phyloP scores from a whole-genome alignment of 805 yeast genomes.

The Barnettozyma salicaria region DNA sequence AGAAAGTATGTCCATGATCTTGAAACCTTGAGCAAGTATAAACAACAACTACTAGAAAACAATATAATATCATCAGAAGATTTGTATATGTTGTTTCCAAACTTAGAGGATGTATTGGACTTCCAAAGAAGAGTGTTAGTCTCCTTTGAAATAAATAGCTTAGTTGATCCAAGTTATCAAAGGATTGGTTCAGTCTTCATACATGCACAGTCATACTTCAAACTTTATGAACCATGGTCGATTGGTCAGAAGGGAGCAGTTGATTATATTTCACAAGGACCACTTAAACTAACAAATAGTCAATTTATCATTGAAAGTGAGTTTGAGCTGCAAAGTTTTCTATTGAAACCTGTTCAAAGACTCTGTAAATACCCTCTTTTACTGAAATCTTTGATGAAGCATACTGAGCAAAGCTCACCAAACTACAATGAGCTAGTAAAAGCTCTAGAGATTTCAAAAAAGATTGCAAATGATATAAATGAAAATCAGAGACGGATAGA shows the following conservation, averaged over 20 bases:
- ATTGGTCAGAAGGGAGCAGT: conserved; percentile 83
- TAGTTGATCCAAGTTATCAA: conserved; percentile 67
- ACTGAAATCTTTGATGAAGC: conserved; percentile 65
- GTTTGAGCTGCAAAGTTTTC: conserved; percentile 81
- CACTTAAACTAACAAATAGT: conserved; percentile 43
- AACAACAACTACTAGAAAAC: conserved; percentile 56
- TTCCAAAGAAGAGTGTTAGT: conserved; percentile 85
- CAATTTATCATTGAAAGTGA: conserved; percentile 69
- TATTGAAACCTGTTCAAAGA: conserved; percentile 93
- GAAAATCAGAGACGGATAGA: conserved; percentile 93
- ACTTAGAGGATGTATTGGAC: conserved; percentile 75
- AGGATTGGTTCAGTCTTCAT: conserved; percentile 85
- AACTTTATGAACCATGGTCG: conserved; percentile 91
- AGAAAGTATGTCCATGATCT: conserved; percentile 89
- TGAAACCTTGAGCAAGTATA: conserved; percentile 65
- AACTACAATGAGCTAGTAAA: conserved; percentile 59
- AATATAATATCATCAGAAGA: conserved; percentile 74
- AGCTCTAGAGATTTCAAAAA: conserved; percentile 71
- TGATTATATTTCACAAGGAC: conserved; percentile 63
- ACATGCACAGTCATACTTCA: conserved; percentile 81
- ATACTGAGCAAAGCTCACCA: conserved; percentile 47
- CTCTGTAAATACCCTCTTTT: conserved; percentile 91
- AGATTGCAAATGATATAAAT: conserved; percentile 81
- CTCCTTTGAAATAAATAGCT: conserved; percentile 83
- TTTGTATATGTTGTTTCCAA: conserved; percentile 78